Conservation (phyloP, 192 early-diverging fungal genomes). For the Backusella circina region DNA sequence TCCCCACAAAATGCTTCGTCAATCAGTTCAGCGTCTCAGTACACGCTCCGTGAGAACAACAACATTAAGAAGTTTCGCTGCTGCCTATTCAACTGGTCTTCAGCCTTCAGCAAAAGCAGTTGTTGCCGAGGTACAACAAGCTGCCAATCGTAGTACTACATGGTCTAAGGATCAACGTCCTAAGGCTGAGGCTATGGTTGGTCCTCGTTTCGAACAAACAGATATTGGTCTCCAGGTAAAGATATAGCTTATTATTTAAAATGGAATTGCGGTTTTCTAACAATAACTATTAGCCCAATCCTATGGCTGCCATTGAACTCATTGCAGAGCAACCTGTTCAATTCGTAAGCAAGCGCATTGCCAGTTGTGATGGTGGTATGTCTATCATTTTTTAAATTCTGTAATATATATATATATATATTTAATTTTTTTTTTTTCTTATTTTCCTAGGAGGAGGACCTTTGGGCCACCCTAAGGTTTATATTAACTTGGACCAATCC, state of each 20-base stretch:
- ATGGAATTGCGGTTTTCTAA: not conserved
- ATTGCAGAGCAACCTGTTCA: slow-evolving; percentile 86
- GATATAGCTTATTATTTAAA: not conserved
- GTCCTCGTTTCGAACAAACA: slow-evolving; percentile 85
- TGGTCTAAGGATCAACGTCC: slow-evolving; percentile 80
- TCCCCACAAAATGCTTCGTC: slow-evolving; percentile 6
- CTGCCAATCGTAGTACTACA: slow-evolving; percentile 65
- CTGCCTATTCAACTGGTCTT: slow-evolving; percentile 15
- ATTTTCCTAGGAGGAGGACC: slow-evolving; percentile 66
- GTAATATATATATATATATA: not conserved
- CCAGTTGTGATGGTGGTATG: slow-evolving; percentile 84
- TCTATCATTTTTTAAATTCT: not conserved
- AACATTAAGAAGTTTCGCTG: slow-evolving; percentile 9
- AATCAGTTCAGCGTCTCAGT: slow-evolving; percentile 1
- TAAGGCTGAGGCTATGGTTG: slow-evolving; percentile 62
- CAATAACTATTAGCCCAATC: slow-evolving; percentile 61
- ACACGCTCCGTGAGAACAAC: not conserved
- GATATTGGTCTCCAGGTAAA: slow-evolving; percentile 76
- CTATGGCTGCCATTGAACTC: slow-evolving; percentile 87
- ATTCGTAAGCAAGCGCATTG: slow-evolving; percentile 67
- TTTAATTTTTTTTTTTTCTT: slow-evolving; percentile 3
- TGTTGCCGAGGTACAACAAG: slow-evolving; percentile 48
- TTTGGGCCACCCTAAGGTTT: slow-evolving; percentile 92
- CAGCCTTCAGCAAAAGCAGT: slow-evolving; percentile 23
- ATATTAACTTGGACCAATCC: slow-evolving; percentile 80